Base-by-base conservation (phyloP, 139 green algal species). In the Raphidocelis subcapitata region DNA sequence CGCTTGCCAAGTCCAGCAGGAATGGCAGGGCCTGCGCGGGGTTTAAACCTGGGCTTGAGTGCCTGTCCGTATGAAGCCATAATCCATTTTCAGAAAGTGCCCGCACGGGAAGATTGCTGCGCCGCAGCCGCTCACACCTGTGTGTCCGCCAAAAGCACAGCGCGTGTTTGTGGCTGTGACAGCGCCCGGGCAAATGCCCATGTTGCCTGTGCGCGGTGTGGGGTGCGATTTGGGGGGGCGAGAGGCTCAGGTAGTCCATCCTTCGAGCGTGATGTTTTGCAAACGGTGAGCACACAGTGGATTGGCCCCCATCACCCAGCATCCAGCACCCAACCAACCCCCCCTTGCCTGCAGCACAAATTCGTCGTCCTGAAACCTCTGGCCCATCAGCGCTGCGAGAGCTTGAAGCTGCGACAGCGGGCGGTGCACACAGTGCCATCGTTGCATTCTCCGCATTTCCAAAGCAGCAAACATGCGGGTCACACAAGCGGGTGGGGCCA, bases 361-460 rank as follows among this genome's bases (percentile, higher is more conserved):
- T 78, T 94, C 89, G 35, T 97, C 87, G 37, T 95, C 89, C 29
- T 93, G 86, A 81, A 92, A 91, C 79, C 91, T 91, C 29, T 87
- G 81, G 18, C 64, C 69, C 79, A 92, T 85, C 33, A 89, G 54
- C 0, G 68, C 54, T 52, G 72, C 57, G 28, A 81, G 75, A 41
- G 32, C 41, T 62, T 76, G 49, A 14, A 77, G 46, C 70, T 77
- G 29, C 26, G 15, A 20, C n/a, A 65, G 24, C 16, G 59, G n/a
- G 21, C n/a, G n/a, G n/a, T n/a, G 16, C 59, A 65, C 24, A 65
- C 59, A 65, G 24, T 18, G 20, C 49, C 18, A 57, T 20, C 18
- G 18, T 20, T n/a, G 49, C 20, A 57, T n/a, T 20, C 18, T n/a
- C 49, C 49, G 20, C 49, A 57, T 57, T 20, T 57, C 18, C 18